Base-by-base conservation (phyloP, 225 moss, liverwort and hornwort species). In the Sphagnum contortum region DNA sequence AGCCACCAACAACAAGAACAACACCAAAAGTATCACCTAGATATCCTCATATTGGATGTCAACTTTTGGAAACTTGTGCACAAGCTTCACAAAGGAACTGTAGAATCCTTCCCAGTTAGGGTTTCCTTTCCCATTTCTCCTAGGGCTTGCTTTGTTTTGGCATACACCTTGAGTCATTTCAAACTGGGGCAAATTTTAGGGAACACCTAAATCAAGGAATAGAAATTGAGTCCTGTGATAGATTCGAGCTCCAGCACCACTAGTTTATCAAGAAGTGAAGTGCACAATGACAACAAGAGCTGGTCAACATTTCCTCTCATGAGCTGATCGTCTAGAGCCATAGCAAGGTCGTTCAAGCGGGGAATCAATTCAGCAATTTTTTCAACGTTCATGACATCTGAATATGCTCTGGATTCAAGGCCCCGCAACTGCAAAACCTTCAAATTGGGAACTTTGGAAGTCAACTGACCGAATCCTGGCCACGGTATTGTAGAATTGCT, bases 61-160 rank as follows among this genome's bases (percentile, higher is more conserved):
- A 58, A 87, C 81, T 46, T 82, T 69, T 8, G 63, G 66, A 62
- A 81, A 87, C 71, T 73, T 82, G 57, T 87, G 76, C 82, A 87
- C 82, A 9, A 90, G 79, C 53, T 80, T 75, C n/a, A 90, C 89
- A 48, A 90, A 81, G 49, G 77, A 76, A 6, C 81, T 87, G 60
- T 87, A 84, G 84, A 87, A 90, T 64, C 73, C 84, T 61, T 77
- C 89, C 29, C 29, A 29, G 29, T 29, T 29, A 29, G 29, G 29
- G 29, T 29, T 29, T 29, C 29, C 29, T 29, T 29, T 84, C 81
- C 74, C 61, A 69, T 74, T 60, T 76, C 59, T 89, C 86, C 8
- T 89, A 80, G 46, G 75, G 68, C 47, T 66, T 83, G 47, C 66
- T 78, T 6, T 82, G 84, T n/a, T 72, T 73, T 77, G 55, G 82